Conservation (phyloP, 306 rosid genomes). For the Cicer chorassanicum region DNA sequence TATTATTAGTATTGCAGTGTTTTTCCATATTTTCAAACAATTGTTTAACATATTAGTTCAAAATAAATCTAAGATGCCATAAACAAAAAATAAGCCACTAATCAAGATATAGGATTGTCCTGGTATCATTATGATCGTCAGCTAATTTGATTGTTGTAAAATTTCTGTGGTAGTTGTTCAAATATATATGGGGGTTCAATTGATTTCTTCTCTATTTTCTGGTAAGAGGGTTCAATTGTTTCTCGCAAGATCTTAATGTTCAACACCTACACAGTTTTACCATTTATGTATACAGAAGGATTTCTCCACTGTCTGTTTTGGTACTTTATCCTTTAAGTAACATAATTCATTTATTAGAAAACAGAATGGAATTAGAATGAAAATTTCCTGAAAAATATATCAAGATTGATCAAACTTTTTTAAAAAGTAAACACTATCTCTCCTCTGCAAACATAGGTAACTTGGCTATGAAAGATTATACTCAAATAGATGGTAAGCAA, state of each 20-base stretch:
- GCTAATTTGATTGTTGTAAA: slow-evolving; percentile 3
- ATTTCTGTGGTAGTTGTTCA: not conserved
- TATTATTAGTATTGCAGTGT: not conserved
- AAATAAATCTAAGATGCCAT: not conserved
- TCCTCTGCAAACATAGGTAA: slow-evolving; percentile 29
- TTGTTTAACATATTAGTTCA: not conserved
- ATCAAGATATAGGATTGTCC: not conserved
- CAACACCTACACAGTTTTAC: slow-evolving; percentile 1
- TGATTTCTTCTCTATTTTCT: slow-evolving; percentile 12
- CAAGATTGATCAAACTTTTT: slow-evolving; percentile 18
- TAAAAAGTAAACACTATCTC: slow-evolving; percentile 16
- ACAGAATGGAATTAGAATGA: slow-evolving; percentile 4
- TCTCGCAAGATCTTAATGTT: slow-evolving; percentile 11
- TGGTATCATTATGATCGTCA: slow-evolving; percentile 11
- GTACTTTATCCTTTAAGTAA: slow-evolving; percentile 8
- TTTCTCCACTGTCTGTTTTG: not conserved
- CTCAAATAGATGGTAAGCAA: slow-evolving; percentile 30
- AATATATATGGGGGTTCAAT: slow-evolving; percentile 1
- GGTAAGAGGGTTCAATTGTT: not conserved
- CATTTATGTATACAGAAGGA: not conserved
- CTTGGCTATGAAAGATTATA: slow-evolving; percentile 8
- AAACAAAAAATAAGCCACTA: slow-evolving; percentile 8
- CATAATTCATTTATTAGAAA: slow-evolving; percentile 12
- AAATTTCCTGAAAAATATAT: not conserved
- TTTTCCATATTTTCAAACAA: slow-evolving; percentile 14